Percentiles rank a stretch among this genome's conserved stretches.
Conservation (phyloP, 768 basidiomycete genomes). For the Rhizopogon vesiculosus region DNA sequence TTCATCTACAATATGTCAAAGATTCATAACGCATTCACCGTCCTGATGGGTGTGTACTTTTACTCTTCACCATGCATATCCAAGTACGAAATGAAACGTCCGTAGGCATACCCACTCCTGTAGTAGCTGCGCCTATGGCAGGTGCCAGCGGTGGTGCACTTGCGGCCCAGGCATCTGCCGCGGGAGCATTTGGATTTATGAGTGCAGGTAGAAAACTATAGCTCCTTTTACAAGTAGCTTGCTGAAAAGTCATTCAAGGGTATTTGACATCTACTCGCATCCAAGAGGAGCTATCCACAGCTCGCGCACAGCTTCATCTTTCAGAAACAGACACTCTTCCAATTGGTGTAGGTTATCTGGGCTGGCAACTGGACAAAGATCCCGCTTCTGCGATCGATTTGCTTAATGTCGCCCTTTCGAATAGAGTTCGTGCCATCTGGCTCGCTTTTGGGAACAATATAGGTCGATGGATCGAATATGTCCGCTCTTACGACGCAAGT, state of each 20-base stretch:
- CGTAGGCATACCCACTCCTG: slow-evolving; percentile 51
- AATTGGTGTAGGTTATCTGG: slow-evolving; percentile 73
- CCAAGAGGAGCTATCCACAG: slow-evolving; percentile 46
- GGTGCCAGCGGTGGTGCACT: slow-evolving; percentile 59
- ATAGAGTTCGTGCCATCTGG: slow-evolving; percentile 65
- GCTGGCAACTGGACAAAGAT: slow-evolving; percentile 62
- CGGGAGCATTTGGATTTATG: slow-evolving; percentile 75
- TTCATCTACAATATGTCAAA: not conserved
- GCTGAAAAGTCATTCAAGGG: slow-evolving; percentile 28
- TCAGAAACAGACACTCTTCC: slow-evolving; percentile 33
- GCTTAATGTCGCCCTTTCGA: slow-evolving; percentile 47
- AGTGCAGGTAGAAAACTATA: slow-evolving; percentile 42
- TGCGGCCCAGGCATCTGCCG: slow-evolving; percentile 58
- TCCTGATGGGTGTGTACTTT: not conserved
- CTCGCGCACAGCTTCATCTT: slow-evolving; percentile 39
- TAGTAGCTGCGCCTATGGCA: slow-evolving; percentile 69
- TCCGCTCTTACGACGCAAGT: slow-evolving; percentile 50
- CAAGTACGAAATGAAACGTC: slow-evolving; percentile 22
- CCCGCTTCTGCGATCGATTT: slow-evolving; percentile 34
- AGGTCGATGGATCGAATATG: slow-evolving; percentile 52
- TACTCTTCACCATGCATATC: not conserved
- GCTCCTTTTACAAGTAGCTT: slow-evolving; percentile 2
- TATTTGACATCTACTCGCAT: slow-evolving; percentile 43
- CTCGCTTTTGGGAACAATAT: slow-evolving; percentile 64
- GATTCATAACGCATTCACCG: not conserved